Percentiles rank a stretch among this genome's conserved stretches.
These are phyloP conservation scores for Phytophthora macrochlamydospora DNA, from an alignment of 352 stramenopile genomes.

Conservation along the genomic window DNA sequence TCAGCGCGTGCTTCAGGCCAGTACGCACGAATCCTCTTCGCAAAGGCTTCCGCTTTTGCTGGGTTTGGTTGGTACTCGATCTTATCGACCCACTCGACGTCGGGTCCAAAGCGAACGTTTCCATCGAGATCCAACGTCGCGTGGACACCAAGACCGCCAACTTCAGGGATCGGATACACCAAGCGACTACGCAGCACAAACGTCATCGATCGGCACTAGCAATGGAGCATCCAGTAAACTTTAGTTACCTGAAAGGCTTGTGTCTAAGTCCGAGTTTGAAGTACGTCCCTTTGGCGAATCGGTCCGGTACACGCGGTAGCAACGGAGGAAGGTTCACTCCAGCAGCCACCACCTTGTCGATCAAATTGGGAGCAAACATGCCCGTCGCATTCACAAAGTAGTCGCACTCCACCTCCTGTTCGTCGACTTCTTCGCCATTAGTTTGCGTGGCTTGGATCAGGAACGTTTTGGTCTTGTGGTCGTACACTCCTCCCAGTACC, in stretches of 20 bases:
- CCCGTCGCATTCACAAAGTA: slow-evolving; percentile 94
- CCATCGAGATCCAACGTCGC: slow-evolving; percentile 94
- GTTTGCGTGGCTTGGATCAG: slow-evolving; percentile 44
- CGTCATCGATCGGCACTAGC: not conserved
- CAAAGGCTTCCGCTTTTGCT: slow-evolving; percentile 64
- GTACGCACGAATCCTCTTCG: slow-evolving; percentile 89
- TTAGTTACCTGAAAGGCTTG: slow-evolving; percentile 60
- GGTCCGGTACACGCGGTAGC: slow-evolving; percentile 47
- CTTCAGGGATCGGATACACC: slow-evolving; percentile 96
- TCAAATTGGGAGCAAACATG: slow-evolving; percentile 68
- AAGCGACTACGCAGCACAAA: slow-evolving; percentile 61
- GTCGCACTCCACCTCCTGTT: slow-evolving; percentile 85
- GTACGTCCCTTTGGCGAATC: slow-evolving; percentile 97
- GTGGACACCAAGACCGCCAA: slow-evolving; percentile 95
- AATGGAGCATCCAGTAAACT: not conserved
- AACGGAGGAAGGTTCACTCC: slow-evolving; percentile 1
- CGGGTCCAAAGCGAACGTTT: slow-evolving; percentile 94
- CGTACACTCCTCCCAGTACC: slow-evolving; percentile 54
- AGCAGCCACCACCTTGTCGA: slow-evolving; percentile 35
- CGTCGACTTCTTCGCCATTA: slow-evolving; percentile 17
- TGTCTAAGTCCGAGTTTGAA: slow-evolving; percentile 81
- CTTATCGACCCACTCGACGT: slow-evolving; percentile 94
- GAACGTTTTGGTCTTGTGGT: slow-evolving; percentile 36
- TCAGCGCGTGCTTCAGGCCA: slow-evolving; percentile 87
- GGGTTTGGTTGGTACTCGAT: slow-evolving; percentile 88